These are phyloP conservation scores for Stephania japonica DNA, from an alignment of 164 flowering plant species.

Conservation along the genomic window DNA sequence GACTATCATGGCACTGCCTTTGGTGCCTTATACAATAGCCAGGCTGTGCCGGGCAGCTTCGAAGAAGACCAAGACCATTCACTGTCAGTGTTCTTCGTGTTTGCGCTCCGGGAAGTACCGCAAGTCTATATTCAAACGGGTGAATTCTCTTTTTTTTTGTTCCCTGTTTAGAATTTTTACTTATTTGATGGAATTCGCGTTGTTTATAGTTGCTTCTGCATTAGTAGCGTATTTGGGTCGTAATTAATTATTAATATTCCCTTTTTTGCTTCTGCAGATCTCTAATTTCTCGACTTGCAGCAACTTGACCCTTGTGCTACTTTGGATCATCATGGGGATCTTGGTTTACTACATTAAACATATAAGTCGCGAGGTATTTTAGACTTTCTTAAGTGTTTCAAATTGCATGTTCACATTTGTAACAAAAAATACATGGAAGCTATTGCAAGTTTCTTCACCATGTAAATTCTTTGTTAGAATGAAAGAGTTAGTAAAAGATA, in stretches of 20 bases:
- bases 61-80: constrained; percentile 55
- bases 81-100: constrained; percentile 78
- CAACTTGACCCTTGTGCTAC: constrained; percentile 74
- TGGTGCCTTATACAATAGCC: constrained; percentile 82
- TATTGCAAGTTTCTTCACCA: not conserved
- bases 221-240: not conserved
- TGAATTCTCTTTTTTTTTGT: constrained; percentile 12
- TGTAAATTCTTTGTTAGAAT: not conserved
- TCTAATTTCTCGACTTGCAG: constrained; percentile 79
- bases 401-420: not conserved
- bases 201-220: not conserved
- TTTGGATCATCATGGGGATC: constrained; percentile 75
- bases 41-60: constrained; percentile 68
- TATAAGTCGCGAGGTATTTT: constrained; percentile 68
- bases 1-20: constrained; percentile 88
- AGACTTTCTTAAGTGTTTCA: not conserved
- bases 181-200: not conserved
- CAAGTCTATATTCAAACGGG: constrained; percentile 71
- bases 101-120: constrained; percentile 75
- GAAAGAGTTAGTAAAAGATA: not conserved
- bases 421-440: not conserved
- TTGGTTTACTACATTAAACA: constrained; percentile 74
- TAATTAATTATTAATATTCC: not conserved
- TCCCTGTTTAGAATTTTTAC: not conserved
- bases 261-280: constrained; percentile 46